Base-by-base conservation (phyloP, 176 grass and related monocot species). In the Aegilops speltoides region DNA sequence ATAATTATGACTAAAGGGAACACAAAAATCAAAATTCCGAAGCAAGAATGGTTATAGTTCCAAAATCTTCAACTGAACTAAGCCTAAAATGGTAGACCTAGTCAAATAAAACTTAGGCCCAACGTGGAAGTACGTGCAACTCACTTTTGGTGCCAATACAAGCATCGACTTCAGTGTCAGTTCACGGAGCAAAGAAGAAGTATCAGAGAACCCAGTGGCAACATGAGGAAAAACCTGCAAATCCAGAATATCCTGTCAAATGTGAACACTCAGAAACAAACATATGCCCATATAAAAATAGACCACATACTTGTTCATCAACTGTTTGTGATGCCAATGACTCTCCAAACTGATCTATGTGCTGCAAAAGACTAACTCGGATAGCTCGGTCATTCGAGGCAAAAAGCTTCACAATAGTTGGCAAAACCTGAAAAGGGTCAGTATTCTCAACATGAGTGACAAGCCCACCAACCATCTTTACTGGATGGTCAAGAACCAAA, bases 181-280 rank as follows among this genome's bases (percentile, higher is more conserved):
- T 83, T 99, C 94, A 85, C 94, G 97, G 81, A 99, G 94, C 64
- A 93, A 89, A 28, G 90, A 91, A 59, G 92, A 91, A 73, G 94
- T 97, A 97, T 99, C 97, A n/a, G 94, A 90, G 73, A 99, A 99
- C n/a, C 97, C 97, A 83, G 90, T 96, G 40, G 94, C 97, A 82
- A 99, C 92, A 87, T 99, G 86, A 88, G 94, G 97, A 59, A 96
- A 99, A 81, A 99, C 94, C 97, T 99, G 76, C 80, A 85, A 82
- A 82, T 54, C 77, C 10, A 82, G 56, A 59, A 59, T 40, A 83
- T 84, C 68, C 78, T 80, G 63, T 85, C 29, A 89, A 38, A 82
- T 31, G 32, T 72, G n/a, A 84, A 38, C 78, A 46, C 73, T 85
- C 15, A 84, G 28, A 50, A 69, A 69, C n/a, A 57, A 64, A 22